Conservation (phyloP, 345 rosid species). For the Populus nigra region DNA sequence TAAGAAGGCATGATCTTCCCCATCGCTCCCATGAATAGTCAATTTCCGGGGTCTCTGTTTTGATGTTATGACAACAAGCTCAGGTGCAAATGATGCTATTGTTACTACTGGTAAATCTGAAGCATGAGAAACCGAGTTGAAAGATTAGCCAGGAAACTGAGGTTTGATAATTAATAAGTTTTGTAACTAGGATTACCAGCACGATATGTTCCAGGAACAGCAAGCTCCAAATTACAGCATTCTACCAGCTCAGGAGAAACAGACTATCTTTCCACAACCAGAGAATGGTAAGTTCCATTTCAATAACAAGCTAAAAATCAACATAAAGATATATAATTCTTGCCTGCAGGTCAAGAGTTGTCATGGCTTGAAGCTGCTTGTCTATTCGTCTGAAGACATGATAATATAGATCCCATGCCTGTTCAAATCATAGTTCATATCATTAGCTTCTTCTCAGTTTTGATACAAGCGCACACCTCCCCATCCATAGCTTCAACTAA, state of each 20-base stretch:
- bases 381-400: slow-evolving; percentile 94
- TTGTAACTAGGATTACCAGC: slow-evolving; percentile 49
- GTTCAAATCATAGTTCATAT: slow-evolving; percentile 27
- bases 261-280: slow-evolving; percentile 47
- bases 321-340: slow-evolving; percentile 22
- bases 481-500: not conserved
- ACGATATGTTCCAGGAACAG: slow-evolving; percentile 96
- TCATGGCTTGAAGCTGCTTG: slow-evolving; percentile 88
- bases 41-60: slow-evolving; percentile 94
- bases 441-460: not conserved
- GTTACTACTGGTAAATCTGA: slow-evolving; percentile 88
- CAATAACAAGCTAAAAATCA: slow-evolving; percentile 9
- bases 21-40: slow-evolving; percentile 94
- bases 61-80: slow-evolving; percentile 86
- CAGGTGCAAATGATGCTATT: slow-evolving; percentile 82
- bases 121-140: not conserved
- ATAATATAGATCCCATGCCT: slow-evolving; percentile 99
- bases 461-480: not conserved
- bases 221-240: slow-evolving; percentile 88
- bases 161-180: slow-evolving; percentile 5
- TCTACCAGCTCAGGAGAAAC: slow-evolving; percentile 93
- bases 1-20: slow-evolving; percentile 86
- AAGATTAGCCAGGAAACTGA: not conserved
- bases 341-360: slow-evolving; percentile 90
- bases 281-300: slow-evolving; percentile 15